phyloP scores from a whole-genome alignment of 345 rosid species.

The Syzygium grande region DNA sequence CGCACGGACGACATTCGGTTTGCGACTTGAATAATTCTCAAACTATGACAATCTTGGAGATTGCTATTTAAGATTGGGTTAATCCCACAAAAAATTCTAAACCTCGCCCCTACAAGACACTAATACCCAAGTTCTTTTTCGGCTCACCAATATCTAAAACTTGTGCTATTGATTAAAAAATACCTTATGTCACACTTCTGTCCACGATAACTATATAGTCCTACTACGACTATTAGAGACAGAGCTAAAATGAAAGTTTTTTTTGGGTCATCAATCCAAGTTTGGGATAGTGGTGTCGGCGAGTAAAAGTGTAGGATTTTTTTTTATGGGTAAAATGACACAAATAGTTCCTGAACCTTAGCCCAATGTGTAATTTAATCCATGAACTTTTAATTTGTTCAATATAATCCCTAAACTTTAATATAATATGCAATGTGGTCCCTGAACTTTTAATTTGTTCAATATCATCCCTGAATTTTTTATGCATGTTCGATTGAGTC shows the following conservation, averaged over 20 bases:
- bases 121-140: neutral
- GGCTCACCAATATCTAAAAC: neutral
- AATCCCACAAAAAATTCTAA: neutral
- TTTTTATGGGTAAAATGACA: neutral
- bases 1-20: neutral
- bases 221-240: neutral
- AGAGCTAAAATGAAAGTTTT: neutral
- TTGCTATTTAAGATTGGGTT: neutral
- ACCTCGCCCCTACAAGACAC: neutral
- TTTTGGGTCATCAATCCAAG: neutral
- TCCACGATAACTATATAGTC: neutral
- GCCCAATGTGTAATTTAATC: too few species aligned
- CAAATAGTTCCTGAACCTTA: too few species aligned
- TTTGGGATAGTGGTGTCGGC: neutral
- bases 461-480: too few species aligned
- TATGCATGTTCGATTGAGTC: too few species aligned
- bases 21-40: neutral
- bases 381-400: too few species aligned
- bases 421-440: too few species aligned
- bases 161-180: neutral
- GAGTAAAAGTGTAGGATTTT: neutral
- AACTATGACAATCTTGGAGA: neutral
- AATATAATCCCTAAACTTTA: too few species aligned
- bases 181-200: neutral
- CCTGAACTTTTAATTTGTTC: too few species aligned